These are phyloP conservation scores for Trametes cinnabarina DNA, from an alignment of 768 basidiomycete genomes.

Conservation along the genomic window DNA sequence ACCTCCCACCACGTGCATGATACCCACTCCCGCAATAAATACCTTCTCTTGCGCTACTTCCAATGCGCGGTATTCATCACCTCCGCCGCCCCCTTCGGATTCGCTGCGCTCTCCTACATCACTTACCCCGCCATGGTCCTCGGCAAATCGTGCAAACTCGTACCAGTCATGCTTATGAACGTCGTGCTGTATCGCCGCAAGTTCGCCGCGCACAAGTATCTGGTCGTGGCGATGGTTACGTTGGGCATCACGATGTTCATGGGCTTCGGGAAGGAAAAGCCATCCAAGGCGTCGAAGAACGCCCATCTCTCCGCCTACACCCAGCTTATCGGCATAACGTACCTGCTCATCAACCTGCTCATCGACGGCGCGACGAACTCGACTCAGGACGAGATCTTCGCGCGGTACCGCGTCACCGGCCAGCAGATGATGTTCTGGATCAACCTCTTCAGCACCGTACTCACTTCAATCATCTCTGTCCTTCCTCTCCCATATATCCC, in stretches of 20 bases:
- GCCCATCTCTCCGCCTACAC: slow-evolving; percentile 46
- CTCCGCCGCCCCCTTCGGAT: slow-evolving; percentile 91
- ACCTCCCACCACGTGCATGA: slow-evolving; percentile 27
- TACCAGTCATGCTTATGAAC: slow-evolving; percentile 98
- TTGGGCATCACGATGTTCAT: slow-evolving; percentile 91
- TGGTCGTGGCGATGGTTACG: slow-evolving; percentile 93
- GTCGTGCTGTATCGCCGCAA: slow-evolving; percentile 89
- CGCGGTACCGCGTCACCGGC: slow-evolving; percentile 68
- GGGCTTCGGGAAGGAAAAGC: slow-evolving; percentile 70
- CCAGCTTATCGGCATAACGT: slow-evolving; percentile 67
- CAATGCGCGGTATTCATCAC: slow-evolving; percentile 89
- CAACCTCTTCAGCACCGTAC: slow-evolving; percentile 78
- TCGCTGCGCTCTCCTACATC: slow-evolving; percentile 91
- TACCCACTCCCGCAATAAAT: slow-evolving; percentile 33
- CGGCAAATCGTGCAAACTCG: slow-evolving; percentile 98
- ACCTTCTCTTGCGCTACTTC: slow-evolving; percentile 70
- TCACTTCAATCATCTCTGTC: slow-evolving; percentile 66
- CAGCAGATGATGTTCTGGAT: slow-evolving; percentile 99
- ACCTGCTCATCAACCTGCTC: slow-evolving; percentile 81
- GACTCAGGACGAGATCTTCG: slow-evolving; percentile 96
- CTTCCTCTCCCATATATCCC: slow-evolving; percentile 81
- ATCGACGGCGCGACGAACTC: slow-evolving; percentile 94
- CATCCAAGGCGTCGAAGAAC: slow-evolving; percentile 32
- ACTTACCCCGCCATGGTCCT: slow-evolving; percentile 99
- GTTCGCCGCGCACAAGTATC: slow-evolving; percentile 92